phyloP scores from a whole-genome alignment of 2,329 filamentous ascomycete genomes.

The Colletotrichum sp. region DNA sequence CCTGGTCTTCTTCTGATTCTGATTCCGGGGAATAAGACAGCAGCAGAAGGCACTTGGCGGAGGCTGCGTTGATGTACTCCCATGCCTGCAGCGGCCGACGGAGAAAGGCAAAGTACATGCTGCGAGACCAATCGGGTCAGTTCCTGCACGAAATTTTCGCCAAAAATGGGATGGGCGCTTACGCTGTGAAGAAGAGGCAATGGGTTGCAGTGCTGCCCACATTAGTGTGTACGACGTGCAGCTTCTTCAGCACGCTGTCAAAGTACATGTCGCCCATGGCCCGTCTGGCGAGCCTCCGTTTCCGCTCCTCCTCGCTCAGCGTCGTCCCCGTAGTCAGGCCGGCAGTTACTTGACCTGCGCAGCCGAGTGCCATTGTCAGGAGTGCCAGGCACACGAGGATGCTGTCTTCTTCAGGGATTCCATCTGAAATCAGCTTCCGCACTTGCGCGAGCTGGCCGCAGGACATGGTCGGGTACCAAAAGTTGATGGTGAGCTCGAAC shows the following conservation, averaged over 20 bases:
- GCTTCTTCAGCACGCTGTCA: conserved; percentile 48
- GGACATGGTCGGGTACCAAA: conserved; percentile 58
- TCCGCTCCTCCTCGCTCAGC: conserved; percentile 29
- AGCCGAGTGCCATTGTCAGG: conserved; percentile 53
- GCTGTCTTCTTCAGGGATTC: conserved; percentile 40
- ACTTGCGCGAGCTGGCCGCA: conserved; percentile 38
- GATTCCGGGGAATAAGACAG: conserved; percentile 45
- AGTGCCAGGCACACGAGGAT: conserved; percentile 47
- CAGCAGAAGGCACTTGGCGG: conserved; percentile 54
- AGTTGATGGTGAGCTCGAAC: conserved; percentile 54
- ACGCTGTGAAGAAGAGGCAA: conserved; percentile 57
- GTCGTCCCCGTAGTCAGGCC: conserved; percentile 26
- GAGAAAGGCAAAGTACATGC: conserved; percentile 55
- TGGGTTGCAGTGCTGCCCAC: conserved; percentile 52
- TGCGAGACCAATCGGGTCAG: conserved; percentile 13
- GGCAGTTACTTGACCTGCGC: conserved; percentile 44
- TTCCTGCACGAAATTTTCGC: background rate
- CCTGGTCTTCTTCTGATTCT: conserved; percentile 43
- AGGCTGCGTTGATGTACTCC: conserved; percentile 54
- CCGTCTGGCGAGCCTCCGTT: conserved; percentile 33
- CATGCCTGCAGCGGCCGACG: conserved; percentile 56
- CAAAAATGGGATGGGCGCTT: conserved; percentile 21
- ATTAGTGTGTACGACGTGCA: conserved; percentile 51
- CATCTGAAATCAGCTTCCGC: conserved; percentile 34
- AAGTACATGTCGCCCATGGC: conserved; percentile 49